These are phyloP conservation scores for Nicotiana rustica DNA, from an alignment of 305 asterid species.

Conservation along the genomic window DNA sequence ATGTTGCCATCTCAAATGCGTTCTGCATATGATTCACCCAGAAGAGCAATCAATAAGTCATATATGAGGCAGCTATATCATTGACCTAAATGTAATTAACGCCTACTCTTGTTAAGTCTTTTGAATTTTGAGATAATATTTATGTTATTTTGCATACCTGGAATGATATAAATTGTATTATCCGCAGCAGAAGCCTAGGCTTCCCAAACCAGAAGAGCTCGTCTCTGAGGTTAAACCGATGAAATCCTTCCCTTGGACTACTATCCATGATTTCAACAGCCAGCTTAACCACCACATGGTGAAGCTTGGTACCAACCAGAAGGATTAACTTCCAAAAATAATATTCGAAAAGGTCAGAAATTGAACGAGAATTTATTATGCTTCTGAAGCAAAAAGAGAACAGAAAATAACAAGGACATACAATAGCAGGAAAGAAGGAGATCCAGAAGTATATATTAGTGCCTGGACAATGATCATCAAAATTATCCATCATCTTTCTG, in stretches of 20 bases:
- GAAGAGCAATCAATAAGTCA: conserved; percentile 22
- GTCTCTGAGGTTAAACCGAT: conserved; percentile 77
- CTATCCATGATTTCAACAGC: conserved; percentile 84
- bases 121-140: background rate
- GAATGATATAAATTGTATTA: conserved; percentile 84
- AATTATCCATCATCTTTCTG: conserved; percentile 33
- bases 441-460: conserved; percentile 93
- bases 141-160: conserved; percentile 57
- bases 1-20: conserved; percentile 89
- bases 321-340: conserved; percentile 70
- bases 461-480: conserved; percentile 56
- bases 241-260: conserved; percentile 62
- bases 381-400: conserved; percentile 19
- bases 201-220: conserved; percentile 97
- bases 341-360: conserved; percentile 13
- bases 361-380: conserved; percentile 15
- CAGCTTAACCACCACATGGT: conserved; percentile 77
- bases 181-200: conserved; percentile 75
- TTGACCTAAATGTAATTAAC: background rate
- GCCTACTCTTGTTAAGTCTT: background rate
- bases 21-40: conserved; percentile 61
- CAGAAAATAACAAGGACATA: conserved; percentile 47
- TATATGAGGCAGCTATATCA: background rate
- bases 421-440: conserved; percentile 79
- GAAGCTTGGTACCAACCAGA: conserved; percentile 87